A percentile compares a stretch with the other conserved stretches of the same genome.
Conservation (phyloP, 2,329 filamentous ascomycete species). For the Fusarium mexicanum region DNA sequence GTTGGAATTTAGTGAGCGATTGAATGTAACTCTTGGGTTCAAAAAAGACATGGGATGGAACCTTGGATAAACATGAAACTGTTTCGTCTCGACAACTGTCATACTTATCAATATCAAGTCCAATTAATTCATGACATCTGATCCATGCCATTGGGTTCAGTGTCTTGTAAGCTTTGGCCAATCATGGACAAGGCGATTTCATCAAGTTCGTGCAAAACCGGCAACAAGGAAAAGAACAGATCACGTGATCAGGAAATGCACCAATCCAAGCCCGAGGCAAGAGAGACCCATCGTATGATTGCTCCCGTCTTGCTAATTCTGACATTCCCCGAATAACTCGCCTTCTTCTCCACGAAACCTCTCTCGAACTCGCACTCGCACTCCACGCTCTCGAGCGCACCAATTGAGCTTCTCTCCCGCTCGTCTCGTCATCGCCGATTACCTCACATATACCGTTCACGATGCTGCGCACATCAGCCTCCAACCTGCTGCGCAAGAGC, state of each 20-base stretch:
- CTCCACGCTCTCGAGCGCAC: slow-evolving; percentile 42
- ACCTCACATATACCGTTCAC: slow-evolving; percentile 42
- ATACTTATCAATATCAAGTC: neutral
- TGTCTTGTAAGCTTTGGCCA: slow-evolving; percentile 10
- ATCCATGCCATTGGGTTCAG: neutral
- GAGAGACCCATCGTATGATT: slow-evolving; percentile 45
- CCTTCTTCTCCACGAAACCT: slow-evolving; percentile 35
- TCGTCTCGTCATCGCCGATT: slow-evolving; percentile 22
- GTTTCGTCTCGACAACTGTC: neutral
- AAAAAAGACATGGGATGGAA: neutral
- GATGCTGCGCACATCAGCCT: slow-evolving; percentile 66
- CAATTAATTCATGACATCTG: neutral
- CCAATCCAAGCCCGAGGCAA: slow-evolving; percentile 24
- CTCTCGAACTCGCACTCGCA: slow-evolving; percentile 33
- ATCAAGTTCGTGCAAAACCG: slow-evolving; percentile 31
- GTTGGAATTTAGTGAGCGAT: neutral
- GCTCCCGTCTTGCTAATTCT: slow-evolving; percentile 35
- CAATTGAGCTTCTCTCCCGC: slow-evolving; percentile 47
- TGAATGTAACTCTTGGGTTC: neutral
- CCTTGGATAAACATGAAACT: no score
- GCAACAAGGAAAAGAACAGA: slow-evolving; percentile 10
- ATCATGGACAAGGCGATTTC: slow-evolving; percentile 22
- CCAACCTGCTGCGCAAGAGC: slow-evolving; percentile 63
- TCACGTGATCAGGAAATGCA: slow-evolving; percentile 9
- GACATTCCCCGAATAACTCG: slow-evolving; percentile 40